Base-by-base conservation (phyloP, 139 green algal genomes). In the Tetradesmus lagerheimii region DNA sequence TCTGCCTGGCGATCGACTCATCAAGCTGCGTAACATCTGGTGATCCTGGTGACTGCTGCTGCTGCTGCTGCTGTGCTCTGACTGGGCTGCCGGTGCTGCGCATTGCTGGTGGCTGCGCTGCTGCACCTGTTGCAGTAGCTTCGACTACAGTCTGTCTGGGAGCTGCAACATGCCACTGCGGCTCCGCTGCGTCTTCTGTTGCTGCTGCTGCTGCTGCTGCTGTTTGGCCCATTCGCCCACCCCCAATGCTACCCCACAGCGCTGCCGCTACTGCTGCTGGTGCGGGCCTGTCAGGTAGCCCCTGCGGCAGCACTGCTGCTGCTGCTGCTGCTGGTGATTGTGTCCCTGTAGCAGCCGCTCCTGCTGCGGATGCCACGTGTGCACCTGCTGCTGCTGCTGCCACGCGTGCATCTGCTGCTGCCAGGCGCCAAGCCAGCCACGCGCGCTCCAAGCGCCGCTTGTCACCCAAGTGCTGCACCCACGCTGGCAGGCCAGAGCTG, bases 401-500 rank as follows among this genome's bases (percentile, higher is more conserved):
- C 57, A 71, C 57, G 20, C 57, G 57, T 82, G 76, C 35, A 2
- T 25, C 80, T 86, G 47, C 80, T 86, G 47, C 47, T 76, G 81
- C 81, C n/a, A 75, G 47, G 15, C 47, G 74, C 79, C 79, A 85
- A 37, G 79, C 79, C 39, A 85, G 79, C 79, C 79, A 85, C 0
- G 41, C 79, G 16, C 79, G n/a, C 41, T 85, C 79, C 39, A 85
- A 27, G 11, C 79, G 34, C 43, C 79, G n/a, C 79, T 39, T 85
- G 79, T 85, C 79, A 11, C 79, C 79, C 79, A 85, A 50, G 27
- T 67, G 41, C 41, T 67, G 79, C 27, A 85, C 41, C 79, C 79
- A 85, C 3, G 79, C 79, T n/a, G 79, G 79, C 39, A 85, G 79
- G 41, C 79, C 31, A 34, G 39, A 27, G 31, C 79, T 85, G 41